Evolutionary conservation across 2,329 filamentous ascomycete species (phyloP).

Genomic region (Trichoderma atrobrunneum): DNA sequence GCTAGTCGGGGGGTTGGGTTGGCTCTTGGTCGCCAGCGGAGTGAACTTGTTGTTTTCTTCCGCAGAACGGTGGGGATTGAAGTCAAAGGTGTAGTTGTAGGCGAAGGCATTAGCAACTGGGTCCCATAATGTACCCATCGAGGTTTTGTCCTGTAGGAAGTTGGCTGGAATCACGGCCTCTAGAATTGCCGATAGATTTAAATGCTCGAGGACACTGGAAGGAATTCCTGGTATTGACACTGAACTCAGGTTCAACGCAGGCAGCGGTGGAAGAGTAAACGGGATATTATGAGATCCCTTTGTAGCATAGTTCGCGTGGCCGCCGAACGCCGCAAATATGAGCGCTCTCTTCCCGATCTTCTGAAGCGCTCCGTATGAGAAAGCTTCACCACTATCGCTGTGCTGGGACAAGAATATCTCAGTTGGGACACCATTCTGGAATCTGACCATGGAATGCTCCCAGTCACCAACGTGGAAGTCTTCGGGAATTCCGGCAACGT

Average conservation of each 20-base stretch:
- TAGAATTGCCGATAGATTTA: neutral
- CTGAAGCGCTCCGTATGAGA: neutral
- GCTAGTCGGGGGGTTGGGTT: neutral
- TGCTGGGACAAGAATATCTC: neutral
- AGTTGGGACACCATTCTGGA: neutral
- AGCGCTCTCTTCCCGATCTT: constrained; percentile 1
- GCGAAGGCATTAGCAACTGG: neutral
- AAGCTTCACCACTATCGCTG: neutral
- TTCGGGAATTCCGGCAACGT: neutral
- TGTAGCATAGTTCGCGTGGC: neutral
- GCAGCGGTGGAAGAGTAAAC: neutral
- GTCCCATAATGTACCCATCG: neutral
- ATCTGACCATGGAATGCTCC: neutral
- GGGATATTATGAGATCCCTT: neutral
- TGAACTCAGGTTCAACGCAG: neutral
- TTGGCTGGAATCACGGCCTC: neutral
- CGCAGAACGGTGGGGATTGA: neutral
- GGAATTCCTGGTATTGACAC: neutral
- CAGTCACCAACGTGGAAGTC: constrained; percentile 5
- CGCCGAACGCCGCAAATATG: neutral
- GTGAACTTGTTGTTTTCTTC: neutral
- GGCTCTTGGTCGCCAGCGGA: neutral
- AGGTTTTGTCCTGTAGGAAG: neutral
- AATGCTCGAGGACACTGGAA: neutral
- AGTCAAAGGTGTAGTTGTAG: neutral